Percentiles rank a stretch among this genome's conserved stretches.
phyloP scores from a whole-genome alignment of 768 basidiomycete genomes.

The Kwoniella pini region DNA sequence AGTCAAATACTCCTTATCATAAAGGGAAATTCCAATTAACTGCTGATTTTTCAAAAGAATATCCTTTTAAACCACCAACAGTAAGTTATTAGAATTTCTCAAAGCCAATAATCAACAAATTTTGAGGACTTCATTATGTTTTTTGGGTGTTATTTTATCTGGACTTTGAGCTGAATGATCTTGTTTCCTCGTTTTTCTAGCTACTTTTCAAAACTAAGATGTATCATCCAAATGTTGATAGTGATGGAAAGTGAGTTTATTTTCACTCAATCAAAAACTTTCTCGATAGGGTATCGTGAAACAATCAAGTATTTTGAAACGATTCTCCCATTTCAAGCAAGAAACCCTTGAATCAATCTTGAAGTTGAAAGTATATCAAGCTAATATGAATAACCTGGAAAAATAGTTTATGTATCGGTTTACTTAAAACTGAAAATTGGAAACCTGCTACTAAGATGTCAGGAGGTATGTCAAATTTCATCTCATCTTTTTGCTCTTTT shows the following conservation, averaged over 20 bases:
- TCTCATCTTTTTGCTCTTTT: no score
- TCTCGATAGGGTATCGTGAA: no score
- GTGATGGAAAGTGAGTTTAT: slow-evolving; percentile 53
- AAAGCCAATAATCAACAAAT: no score
- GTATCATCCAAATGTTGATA: slow-evolving; percentile 55
- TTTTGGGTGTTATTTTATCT: no score
- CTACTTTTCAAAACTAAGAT: slow-evolving; percentile 54
- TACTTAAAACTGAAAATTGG: slow-evolving; percentile 56
- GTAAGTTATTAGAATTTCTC: slow-evolving; percentile 20
- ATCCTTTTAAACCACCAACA: slow-evolving; percentile 53
- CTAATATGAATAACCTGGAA: no score
- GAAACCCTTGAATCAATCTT: no score
- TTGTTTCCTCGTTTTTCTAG: no score
- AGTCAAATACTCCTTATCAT: slow-evolving; percentile 48
- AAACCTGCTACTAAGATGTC: slow-evolving; percentile 55
- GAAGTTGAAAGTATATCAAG: no score
- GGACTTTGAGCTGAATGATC: no score
- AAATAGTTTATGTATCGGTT: slow-evolving; percentile 52
- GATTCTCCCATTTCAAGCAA: no score
- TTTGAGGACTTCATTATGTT: no score
- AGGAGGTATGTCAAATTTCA: slow-evolving; percentile 37
- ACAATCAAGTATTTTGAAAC: no score
- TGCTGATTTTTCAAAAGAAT: slow-evolving; percentile 51
- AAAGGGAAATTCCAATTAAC: slow-evolving; percentile 51
- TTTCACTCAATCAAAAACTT: not conserved